Evolutionary conservation across 2,329 filamentous ascomycete genomes (phyloP), one percentile per base, ranked within the genome.

Genomic region (Phaeosphaeria sp.): DNA sequence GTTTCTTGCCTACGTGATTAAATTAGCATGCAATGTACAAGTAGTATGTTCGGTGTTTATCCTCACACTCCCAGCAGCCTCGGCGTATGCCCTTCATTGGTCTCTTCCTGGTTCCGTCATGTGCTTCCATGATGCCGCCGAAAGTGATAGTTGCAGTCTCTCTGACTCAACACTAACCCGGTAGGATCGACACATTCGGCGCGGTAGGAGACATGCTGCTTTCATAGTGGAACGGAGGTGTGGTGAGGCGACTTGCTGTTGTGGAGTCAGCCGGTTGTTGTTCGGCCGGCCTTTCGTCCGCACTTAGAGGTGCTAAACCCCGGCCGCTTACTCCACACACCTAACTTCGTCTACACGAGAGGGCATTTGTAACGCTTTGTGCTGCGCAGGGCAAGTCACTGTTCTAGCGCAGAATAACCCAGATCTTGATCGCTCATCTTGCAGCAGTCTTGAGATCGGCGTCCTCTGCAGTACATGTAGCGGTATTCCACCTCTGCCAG

Each of bases 51-150:
- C 25, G 48, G 40, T 13, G 24, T 36, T 44, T 39, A 18, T 33
- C 63, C 73, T 74, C 61, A 77, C 74, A 77, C 66, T 76, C 71
- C 71, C 73, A 74, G 54, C 71, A 76, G 40, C 69, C 64, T 49
- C 73, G 63, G 55, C 64, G 71, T 33, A 73, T 53, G 39, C 67
- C 62, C 57, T 66, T 73, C n/a, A 59, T 60, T 18, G 66, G 58
- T 30, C 74, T 58, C 58, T 76, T 76, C 59, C 59, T 68, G 39
- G 18, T 61, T 9, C 43, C 53, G 20, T 60, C 60, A 49, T 63
- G 36, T 24, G 49, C 57, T 52, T 59, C 65, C 48, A 59, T 53
- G 17, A 58, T 59, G 36, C 70, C 71, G 6, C n/a, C 17, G 40
- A 21, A 18, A 18, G 40, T 21, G 15, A 7, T 43, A 20, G 6